Evolutionary conservation across 768 basidiomycete species (phyloP), one percentile per base, ranked within the genome.

Genomic region (Kwoniella dejecticola): DNA sequence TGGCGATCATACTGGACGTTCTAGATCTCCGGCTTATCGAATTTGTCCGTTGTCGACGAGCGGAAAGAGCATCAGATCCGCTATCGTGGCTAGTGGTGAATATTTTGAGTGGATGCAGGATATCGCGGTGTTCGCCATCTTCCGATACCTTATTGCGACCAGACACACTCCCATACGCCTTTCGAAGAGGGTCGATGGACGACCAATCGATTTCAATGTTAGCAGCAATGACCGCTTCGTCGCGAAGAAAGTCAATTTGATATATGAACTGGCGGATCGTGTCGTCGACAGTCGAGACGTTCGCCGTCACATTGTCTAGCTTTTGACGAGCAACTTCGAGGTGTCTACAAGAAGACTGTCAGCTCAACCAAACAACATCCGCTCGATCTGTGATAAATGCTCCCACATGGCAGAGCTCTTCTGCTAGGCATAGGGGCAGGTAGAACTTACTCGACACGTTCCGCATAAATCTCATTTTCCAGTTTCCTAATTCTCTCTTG

Each of bases 401-500:
- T n/a, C n/a, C n/a, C n/a, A n/a, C n/a, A n/a, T n/a, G 15, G 36
- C 11, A 4, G 13, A 21, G 52, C 6, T 8, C 19, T 4, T 11
- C 8, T 10, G 17, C 26, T 11, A 45, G 6, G 21, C 33, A 29
- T 21, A 13, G n/a, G 13, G 7, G 29, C 47, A 36, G 15, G 24
- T 42, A 1, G 23, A n/a, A 69, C 70, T 66, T 40, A 69, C 67
- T 50, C 38, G 23, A 45, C 31, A 4, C 68, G 44, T 38, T 70
- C 70, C 0, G 38, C 59, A 40, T 75, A 75, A 3, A 72, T 58
- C 52, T 68, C 68, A 24, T 31, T 46, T 41, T 72, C 68, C 12
- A 67, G 40, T 31, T 61, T 41, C 21, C 52, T 23, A 19, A 68
- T 58, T 44, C 66, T 21, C 23, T 59, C 57, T 30, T 44, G 44